Evolutionary conservation across 2,329 filamentous ascomycete genomes (phyloP).

Genomic region (Pseudogymnoascus verrucosus): DNA sequence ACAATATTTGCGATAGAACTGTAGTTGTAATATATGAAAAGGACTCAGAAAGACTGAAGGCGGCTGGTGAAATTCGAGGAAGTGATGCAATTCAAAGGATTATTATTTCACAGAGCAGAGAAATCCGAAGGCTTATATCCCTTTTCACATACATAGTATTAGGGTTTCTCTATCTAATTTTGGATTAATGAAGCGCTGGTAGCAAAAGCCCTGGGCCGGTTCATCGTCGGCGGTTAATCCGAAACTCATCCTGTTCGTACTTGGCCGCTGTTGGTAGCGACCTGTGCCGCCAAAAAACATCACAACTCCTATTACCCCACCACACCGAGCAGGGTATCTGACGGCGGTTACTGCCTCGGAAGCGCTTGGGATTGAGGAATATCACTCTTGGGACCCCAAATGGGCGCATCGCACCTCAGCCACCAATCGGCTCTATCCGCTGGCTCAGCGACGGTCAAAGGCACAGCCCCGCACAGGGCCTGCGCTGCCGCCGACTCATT

Average conservation of each 20-base stretch:
- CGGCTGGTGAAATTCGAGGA: background rate
- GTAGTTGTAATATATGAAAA: background rate
- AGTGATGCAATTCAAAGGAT: background rate
- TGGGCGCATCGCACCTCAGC: background rate
- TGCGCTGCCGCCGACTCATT: background rate
- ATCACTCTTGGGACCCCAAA: background rate
- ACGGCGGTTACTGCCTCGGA: background rate
- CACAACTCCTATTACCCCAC: background rate
- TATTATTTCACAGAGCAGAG: background rate
- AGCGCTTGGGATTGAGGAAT: background rate
- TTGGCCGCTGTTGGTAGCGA: background rate
- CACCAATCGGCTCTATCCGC: background rate
- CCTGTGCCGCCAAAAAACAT: background rate
- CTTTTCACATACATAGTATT: background rate
- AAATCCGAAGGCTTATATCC: background rate
- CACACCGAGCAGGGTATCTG: background rate
- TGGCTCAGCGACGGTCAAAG: background rate
- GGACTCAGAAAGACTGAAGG: background rate
- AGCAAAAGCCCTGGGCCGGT: background rate
- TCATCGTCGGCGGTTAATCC: background rate
- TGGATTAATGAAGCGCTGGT: background rate
- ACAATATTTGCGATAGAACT: background rate
- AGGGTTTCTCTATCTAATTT: background rate
- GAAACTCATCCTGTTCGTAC: background rate
- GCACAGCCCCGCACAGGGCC: background rate